phyloP scores from a whole-genome alignment of 305 asterid species.

The Fraxinus xanthoxyloides region DNA sequence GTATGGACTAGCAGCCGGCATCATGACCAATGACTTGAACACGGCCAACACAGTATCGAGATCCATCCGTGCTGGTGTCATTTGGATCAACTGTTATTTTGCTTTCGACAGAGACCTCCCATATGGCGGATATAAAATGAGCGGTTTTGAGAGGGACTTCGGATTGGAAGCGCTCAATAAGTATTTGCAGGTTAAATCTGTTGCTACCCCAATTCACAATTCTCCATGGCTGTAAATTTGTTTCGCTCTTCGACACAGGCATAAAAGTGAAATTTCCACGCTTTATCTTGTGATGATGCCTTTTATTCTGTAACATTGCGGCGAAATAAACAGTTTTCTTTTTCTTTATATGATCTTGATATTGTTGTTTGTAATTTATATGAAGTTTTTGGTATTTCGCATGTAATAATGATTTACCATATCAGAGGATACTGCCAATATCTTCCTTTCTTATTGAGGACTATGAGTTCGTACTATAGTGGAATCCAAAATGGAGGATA shows the following conservation, averaged over 20 bases:
- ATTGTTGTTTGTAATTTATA: neutral
- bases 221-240: conserved; percentile 58
- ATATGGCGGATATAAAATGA: conserved; percentile 67
- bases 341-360: neutral
- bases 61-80: conserved; percentile 59
- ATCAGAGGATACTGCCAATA: neutral
- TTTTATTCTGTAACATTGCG: neutral
- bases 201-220: conserved; percentile 53
- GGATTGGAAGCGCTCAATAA: conserved; percentile 50
- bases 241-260: neutral
- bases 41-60: conserved; percentile 67
- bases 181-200: conserved; percentile 52
- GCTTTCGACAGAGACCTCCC: conserved; percentile 50
- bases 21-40: conserved; percentile 65
- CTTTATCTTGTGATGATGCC: neutral
- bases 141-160: conserved; percentile 63
- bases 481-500: neutral
- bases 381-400: neutral
- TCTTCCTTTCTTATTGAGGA: neutral
- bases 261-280: neutral
- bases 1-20: conserved; percentile 76
- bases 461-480: neutral
- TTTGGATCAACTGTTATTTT: conserved; percentile 64
- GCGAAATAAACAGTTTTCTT: neutral
- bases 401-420: neutral